Percentiles rank a stretch among this genome's conserved stretches.
Evolutionary conservation across 192 early-diverging fungal genomes (phyloP).

Genomic region (Polychytrium aggregatum): DNA sequence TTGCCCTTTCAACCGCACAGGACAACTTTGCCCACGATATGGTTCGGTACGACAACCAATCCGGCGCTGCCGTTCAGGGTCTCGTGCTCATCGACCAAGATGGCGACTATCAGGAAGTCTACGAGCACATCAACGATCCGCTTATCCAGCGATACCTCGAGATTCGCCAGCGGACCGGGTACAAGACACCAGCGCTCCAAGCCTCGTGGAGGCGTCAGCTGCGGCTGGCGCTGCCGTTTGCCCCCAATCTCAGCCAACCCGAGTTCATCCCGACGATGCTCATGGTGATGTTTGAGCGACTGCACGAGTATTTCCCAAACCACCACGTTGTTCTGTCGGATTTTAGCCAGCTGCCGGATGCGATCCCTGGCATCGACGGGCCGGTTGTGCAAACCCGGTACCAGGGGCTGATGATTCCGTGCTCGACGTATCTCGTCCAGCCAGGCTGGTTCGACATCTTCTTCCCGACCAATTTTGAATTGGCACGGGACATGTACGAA

Average conservation of each 20-base stretch:
- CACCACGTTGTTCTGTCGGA: conserved; percentile 83
- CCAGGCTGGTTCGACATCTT: conserved; percentile 99
- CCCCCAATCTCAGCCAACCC: conserved; percentile 68
- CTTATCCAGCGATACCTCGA: conserved; percentile 61
- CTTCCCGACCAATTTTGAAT: conserved; percentile 94
- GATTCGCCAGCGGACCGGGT: conserved; percentile 43
- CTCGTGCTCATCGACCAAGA: conserved; percentile 70
- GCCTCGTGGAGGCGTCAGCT: conserved; percentile 36
- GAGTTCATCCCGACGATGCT: conserved; percentile 88
- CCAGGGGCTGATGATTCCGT: conserved; percentile 81
- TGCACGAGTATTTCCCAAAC: conserved; percentile 72
- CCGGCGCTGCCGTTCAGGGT: conserved; percentile 65
- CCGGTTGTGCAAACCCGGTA: conserved; percentile 96
- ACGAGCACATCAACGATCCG: conserved; percentile 68
- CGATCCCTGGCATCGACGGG: conserved; percentile 66
- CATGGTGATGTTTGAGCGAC: conserved; percentile 50
- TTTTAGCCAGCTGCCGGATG: conserved; percentile 75
- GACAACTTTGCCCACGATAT: conserved; percentile 97
- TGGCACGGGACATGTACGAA: conserved; percentile 64
- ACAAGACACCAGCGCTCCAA: conserved; percentile 45
- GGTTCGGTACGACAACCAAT: conserved; percentile 70
- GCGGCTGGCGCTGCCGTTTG: conserved; percentile 59
- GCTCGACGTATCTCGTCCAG: conserved; percentile 91
- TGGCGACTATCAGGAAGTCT: conserved; percentile 78
- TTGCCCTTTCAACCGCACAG: conserved; percentile 26